These are phyloP conservation scores for Mesotaenium endlicherianum DNA, from an alignment of 139 green algal species.

Conservation along the genomic window DNA sequence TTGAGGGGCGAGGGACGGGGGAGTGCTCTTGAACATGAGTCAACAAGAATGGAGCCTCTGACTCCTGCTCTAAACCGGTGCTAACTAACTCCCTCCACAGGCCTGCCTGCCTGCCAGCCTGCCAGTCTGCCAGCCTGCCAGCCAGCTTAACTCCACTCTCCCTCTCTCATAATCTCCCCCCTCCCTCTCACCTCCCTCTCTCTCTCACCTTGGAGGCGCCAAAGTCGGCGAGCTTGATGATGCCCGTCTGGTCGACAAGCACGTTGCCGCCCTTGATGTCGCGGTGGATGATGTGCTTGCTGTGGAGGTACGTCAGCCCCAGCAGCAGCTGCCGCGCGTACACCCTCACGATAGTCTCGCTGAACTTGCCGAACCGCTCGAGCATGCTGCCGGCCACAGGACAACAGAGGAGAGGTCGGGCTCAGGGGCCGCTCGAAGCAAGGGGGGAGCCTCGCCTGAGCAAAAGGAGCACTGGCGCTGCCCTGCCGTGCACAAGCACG, in stretches of 20 bases:
- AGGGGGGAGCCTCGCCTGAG: too few species aligned
- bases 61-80: too few species aligned
- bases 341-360: conserved; percentile 43
- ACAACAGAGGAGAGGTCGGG: neutral
- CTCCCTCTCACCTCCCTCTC: neutral
- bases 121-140: too few species aligned
- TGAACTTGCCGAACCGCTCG: conserved; percentile 57
- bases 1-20: too few species aligned
- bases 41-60: too few species aligned
- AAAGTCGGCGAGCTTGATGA: conserved; percentile 64
- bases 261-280: conserved; percentile 65
- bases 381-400: conserved; percentile 30
- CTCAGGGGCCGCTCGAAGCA: too few species aligned
- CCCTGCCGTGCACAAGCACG: too few species aligned
- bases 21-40: too few species aligned
- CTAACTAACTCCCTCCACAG: neutral
- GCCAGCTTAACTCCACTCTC: neutral
- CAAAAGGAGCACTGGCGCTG: too few species aligned
- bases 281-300: conserved; percentile 52
- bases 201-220: conserved; percentile 52
- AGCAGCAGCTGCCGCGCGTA: conserved; percentile 57
- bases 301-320: conserved; percentile 58
- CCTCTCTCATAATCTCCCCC: neutral
- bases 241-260: conserved; percentile 52
- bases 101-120: too few species aligned